Evolutionary conservation across 148 eudicot genomes (phyloP).

Genomic region (Drosera capensis): DNA sequence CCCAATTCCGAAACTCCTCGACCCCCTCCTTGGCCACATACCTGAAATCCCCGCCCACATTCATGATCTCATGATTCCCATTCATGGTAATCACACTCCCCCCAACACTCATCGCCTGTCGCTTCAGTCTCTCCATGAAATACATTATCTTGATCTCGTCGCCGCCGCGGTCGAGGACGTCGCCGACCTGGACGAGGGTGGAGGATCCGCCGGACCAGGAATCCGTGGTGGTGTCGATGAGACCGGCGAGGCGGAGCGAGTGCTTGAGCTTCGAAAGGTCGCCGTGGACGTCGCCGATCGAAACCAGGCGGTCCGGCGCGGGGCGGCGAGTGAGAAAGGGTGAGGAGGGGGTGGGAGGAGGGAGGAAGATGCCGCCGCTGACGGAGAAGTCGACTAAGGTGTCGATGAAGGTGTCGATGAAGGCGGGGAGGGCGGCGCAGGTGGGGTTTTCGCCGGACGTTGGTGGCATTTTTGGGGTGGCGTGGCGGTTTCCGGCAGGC

Average conservation of each 20-base stretch:
- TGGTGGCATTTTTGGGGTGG: no score
- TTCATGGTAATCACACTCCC: constrained; percentile 70
- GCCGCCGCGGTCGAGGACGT: constrained; percentile 79
- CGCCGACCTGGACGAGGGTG: constrained; percentile 85
- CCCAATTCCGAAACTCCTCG: constrained; percentile 62
- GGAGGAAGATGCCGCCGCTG: no score
- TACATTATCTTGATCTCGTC: constrained; percentile 62
- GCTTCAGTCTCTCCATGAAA: constrained; percentile 50
- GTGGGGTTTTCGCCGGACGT: no score
- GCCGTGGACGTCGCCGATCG: constrained; percentile 85
- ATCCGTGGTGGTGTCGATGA: constrained; percentile 41
- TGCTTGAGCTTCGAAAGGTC: constrained; percentile 61
- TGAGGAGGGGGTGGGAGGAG: no score
- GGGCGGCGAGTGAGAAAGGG: no score
- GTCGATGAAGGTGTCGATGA: no score
- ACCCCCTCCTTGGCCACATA: constrained; percentile 31
- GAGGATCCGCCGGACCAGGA: constrained; percentile 62
- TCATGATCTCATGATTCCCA: constrained; percentile 93
- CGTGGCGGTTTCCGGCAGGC: no score
- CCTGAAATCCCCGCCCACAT: constrained; percentile 63
- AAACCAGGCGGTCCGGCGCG: constrained; percentile 48
- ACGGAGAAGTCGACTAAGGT: no score
- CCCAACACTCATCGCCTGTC: constrained; percentile 45
- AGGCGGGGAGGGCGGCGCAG: no score
- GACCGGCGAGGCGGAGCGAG: constrained; percentile 49